These are phyloP conservation scores for Mucor saturninus DNA, from an alignment of 371 early-diverging fungal genomes.

Conservation along the genomic window DNA sequence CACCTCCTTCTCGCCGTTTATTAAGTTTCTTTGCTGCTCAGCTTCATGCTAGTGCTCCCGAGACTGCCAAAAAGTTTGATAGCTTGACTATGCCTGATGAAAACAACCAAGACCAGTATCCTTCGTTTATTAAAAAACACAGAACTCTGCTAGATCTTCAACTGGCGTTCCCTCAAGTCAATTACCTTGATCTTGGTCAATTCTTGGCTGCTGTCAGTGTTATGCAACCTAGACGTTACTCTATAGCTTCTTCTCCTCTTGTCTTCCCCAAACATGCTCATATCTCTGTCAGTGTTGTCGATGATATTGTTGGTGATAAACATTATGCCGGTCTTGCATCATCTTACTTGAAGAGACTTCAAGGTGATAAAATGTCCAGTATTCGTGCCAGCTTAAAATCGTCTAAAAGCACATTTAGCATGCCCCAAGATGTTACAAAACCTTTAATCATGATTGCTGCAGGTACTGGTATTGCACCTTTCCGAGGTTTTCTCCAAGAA, in stretches of 20 bases:
- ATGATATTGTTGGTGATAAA: constrained; percentile 44
- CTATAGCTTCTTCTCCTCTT: constrained; percentile 57
- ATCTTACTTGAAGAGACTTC: constrained; percentile 32
- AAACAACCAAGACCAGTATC: constrained; percentile 38
- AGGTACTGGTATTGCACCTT: constrained; percentile 12
- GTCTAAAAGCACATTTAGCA: constrained; percentile 42
- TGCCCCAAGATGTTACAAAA: constrained; percentile 41
- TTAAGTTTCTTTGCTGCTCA: constrained; percentile 50
- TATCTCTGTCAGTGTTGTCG: constrained; percentile 47
- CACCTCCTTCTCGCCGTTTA: constrained; percentile 54
- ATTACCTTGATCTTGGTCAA: constrained; percentile 46
- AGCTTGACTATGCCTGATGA: constrained; percentile 41
- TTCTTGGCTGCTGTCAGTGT: constrained; percentile 50
- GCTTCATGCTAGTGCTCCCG: constrained; percentile 36
- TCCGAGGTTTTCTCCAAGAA: constrained; percentile 63
- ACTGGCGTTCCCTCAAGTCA: constrained; percentile 49
- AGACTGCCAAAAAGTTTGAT: constrained; percentile 45
- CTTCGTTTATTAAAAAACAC: constrained; percentile 45
- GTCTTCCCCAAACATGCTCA: constrained; percentile 33
- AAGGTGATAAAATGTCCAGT: neutral
- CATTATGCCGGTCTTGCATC: constrained; percentile 52
- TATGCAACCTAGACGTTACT: constrained; percentile 62
- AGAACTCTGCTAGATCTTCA: constrained; percentile 57
- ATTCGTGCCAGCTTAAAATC: constrained; percentile 46
- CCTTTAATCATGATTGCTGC: constrained; percentile 63